Percentiles rank a stretch among this genome's conserved stretches.
phyloP scores from a whole-genome alignment of 2,329 filamentous ascomycete species.

The Dothidotthia symphoricarpi region DNA sequence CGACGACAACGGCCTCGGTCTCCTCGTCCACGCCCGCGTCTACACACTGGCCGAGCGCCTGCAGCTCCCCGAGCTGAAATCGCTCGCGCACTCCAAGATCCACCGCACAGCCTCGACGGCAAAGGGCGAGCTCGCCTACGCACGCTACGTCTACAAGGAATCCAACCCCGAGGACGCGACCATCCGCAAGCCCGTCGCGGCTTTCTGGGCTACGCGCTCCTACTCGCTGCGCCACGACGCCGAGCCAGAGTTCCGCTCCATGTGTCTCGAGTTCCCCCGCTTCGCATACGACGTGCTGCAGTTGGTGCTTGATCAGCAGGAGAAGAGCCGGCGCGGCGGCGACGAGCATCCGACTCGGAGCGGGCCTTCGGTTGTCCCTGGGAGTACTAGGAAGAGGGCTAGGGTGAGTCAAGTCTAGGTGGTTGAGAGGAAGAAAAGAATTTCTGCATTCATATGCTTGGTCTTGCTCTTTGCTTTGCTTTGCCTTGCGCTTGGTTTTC shows the following conservation, averaged over 20 bases:
- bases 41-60: conserved; percentile 87
- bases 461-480: not conserved
- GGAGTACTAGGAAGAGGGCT: conserved; percentile 34
- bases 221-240: conserved; percentile 83
- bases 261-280: conserved; percentile 86
- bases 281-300: conserved; percentile 92
- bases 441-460: conserved; percentile 1
- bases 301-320: conserved; percentile 53
- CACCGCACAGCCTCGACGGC: conserved; percentile 86
- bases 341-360: conserved; percentile 20
- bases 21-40: conserved; percentile 83
- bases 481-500: no score
- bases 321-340: conserved; percentile 41
- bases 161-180: conserved; percentile 66
- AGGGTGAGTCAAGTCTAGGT: conserved; percentile 30
- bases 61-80: conserved; percentile 63
- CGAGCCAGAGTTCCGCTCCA: conserved; percentile 76
- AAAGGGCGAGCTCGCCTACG: conserved; percentile 87
- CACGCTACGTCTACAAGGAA: conserved; percentile 83
- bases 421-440: no score
- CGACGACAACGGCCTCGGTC: conserved; percentile 76
- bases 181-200: conserved; percentile 80
- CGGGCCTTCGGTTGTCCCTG: conserved; percentile 42
- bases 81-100: conserved; percentile 82
- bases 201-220: conserved; percentile 80